These are phyloP conservation scores for Myxozyma monticola DNA, from an alignment of 805 yeast genomes.

Conservation along the genomic window DNA sequence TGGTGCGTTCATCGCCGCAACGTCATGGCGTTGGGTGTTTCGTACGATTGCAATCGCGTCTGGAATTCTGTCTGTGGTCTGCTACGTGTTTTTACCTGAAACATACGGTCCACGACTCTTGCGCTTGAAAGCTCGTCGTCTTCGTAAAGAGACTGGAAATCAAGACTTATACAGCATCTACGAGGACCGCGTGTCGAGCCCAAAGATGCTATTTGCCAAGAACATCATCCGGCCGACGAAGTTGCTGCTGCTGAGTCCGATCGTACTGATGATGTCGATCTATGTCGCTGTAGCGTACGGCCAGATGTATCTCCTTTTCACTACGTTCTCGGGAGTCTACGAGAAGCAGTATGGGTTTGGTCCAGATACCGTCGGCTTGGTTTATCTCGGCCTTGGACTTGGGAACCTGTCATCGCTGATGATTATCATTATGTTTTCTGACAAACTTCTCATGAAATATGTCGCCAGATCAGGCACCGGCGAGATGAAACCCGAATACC, in stretches of 20 bases:
- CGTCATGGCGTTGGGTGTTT: constrained; percentile 65
- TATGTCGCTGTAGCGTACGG: constrained; percentile 69
- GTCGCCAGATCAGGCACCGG: constrained; percentile 49
- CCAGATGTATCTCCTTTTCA: constrained; percentile 57
- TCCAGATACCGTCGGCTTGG: constrained; percentile 49
- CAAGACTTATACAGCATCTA: constrained; percentile 56
- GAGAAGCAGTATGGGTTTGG: constrained; percentile 50
- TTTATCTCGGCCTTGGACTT: constrained; percentile 58
- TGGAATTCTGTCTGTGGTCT: constrained; percentile 48
- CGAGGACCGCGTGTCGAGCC: constrained; percentile 42
- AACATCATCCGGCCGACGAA: constrained; percentile 60
- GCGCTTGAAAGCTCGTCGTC: constrained; percentile 46
- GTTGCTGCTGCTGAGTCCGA: constrained; percentile 57
- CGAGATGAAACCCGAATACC: constrained; percentile 60
- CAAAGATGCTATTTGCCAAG: constrained; percentile 14
- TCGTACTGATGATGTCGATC: constrained; percentile 61
- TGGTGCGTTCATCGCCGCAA: constrained; percentile 56
- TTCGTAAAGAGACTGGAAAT: constrained; percentile 59
- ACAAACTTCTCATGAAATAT: constrained; percentile 43
- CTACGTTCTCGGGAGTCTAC: constrained; percentile 57
- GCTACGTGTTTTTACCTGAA: constrained; percentile 53
- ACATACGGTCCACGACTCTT: constrained; percentile 60
- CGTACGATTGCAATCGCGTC: constrained; percentile 58
- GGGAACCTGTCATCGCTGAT: constrained; percentile 55
- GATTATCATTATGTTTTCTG: constrained; percentile 50